A percentile compares a stretch with the other conserved stretches of the same genome.
Evolutionary conservation across 1,284 basidiomycete species (phyloP).

Genomic region (Flammula alnicola): DNA sequence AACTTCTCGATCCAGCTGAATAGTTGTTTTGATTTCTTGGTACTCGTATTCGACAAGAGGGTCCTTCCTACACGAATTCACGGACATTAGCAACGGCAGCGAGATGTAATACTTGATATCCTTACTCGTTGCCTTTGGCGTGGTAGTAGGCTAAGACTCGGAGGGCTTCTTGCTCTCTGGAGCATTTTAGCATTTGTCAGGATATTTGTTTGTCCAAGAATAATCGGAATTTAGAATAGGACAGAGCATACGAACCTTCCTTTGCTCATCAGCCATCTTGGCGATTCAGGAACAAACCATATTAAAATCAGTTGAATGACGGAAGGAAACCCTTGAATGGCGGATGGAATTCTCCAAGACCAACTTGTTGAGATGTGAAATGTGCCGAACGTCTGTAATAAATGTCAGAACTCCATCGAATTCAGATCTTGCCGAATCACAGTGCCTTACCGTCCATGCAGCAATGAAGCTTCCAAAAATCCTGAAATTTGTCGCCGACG

Average conservation of each 20-base stretch:
- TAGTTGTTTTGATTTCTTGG: conserved; percentile 22
- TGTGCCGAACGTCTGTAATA: conserved; percentile 29
- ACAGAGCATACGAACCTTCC: conserved; percentile 25
- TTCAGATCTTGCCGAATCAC: not conserved
- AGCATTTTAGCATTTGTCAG: too few relatives aligned
- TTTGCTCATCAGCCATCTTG: conserved; percentile 22
- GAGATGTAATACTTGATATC: too few relatives aligned
- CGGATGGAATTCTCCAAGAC: conserved; percentile 25
- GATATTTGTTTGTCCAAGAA: too few relatives aligned
- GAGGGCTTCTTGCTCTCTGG: conserved; percentile 26
- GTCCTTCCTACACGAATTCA: conserved; percentile 28
- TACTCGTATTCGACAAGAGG: conserved; percentile 27
- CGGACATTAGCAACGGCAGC: too few relatives aligned
- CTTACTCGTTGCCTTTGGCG: conserved; percentile 50
- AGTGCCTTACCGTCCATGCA: conserved; percentile 25
- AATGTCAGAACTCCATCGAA: not conserved
- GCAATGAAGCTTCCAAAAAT: conserved; percentile 24
- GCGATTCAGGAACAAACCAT: conserved; percentile 25
- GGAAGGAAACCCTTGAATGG: conserved; percentile 25
- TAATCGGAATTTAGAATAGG: not conserved
- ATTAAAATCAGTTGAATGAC: conserved; percentile 23
- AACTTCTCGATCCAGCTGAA: conserved; percentile 19
- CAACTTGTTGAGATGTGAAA: conserved; percentile 26
- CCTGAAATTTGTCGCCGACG: conserved; percentile 12
- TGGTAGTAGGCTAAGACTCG: conserved; percentile 22